Evolutionary conservation across 176 grass and related monocot genomes (phyloP).

Genomic region (Cenchrus fungigraminus): DNA sequence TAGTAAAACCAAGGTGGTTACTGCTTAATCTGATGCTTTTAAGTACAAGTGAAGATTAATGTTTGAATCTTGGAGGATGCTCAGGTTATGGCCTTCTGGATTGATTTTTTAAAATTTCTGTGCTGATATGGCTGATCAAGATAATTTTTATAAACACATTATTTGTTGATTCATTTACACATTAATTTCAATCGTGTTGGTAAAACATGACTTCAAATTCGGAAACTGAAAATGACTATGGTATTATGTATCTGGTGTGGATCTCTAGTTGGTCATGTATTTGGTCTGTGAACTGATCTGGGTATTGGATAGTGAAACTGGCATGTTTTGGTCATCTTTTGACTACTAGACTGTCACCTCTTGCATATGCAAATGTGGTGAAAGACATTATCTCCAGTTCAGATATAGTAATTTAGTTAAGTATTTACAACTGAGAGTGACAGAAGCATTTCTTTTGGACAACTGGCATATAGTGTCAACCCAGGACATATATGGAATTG

Average conservation of each 20-base stretch:
- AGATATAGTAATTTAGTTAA: not conserved
- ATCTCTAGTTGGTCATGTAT: not conserved
- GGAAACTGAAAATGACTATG: not conserved
- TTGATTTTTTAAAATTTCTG: not conserved
- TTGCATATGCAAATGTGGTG: not conserved
- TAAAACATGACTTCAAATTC: not conserved
- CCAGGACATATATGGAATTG: not conserved
- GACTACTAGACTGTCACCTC: not conserved
- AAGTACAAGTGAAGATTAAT: not conserved
- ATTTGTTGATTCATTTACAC: not conserved
- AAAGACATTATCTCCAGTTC: not conserved
- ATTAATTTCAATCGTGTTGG: not conserved
- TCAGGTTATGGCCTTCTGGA: not conserved
- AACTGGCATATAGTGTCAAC: not conserved
- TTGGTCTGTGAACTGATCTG: not conserved
- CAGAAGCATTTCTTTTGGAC: not conserved
- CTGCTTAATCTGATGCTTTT: conserved; percentile 6
- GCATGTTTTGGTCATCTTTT: not conserved
- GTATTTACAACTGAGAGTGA: conserved; percentile 9
- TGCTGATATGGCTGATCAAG: too few species aligned
- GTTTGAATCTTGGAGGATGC: not conserved
- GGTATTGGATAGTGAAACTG: not conserved
- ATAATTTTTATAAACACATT: not conserved
- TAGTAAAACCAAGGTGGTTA: not conserved
- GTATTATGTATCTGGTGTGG: not conserved